These are phyloP conservation scores for Ceratocystiopsis minuta DNA, from an alignment of 2,329 filamentous ascomycete genomes.

Conservation along the genomic window DNA sequence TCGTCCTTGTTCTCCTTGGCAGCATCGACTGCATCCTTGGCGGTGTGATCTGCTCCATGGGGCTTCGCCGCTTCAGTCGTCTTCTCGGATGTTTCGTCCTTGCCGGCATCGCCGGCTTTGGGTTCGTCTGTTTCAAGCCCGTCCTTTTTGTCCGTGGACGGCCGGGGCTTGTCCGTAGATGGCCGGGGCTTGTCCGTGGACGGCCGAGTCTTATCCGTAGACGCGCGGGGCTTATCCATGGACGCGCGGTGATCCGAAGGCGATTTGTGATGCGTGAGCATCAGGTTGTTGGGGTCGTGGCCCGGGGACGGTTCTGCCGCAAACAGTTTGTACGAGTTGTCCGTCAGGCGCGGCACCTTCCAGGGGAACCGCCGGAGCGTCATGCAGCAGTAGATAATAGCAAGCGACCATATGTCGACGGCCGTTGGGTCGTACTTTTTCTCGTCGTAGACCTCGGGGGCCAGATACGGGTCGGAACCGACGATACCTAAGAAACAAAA, in stretches of 20 bases:
- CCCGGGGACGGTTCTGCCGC: constrained; percentile 68
- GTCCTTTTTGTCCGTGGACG: not conserved
- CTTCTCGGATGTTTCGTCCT: not conserved
- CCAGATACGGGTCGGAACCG: constrained; percentile 83
- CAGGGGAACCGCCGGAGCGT: constrained; percentile 85
- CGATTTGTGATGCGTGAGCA: constrained; percentile 10
- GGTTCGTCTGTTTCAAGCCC: not conserved
- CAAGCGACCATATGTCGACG: constrained; percentile 93
- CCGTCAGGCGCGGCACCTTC: constrained; percentile 81
- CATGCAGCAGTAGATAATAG: constrained; percentile 99
- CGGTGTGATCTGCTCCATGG: not conserved
- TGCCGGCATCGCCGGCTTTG: not conserved
- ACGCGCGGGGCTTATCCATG: constrained; percentile 45
- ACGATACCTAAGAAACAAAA: constrained; percentile 34
- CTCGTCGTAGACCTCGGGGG: constrained; percentile 89
- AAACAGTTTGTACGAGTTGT: constrained; percentile 92
- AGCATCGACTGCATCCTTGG: not conserved
- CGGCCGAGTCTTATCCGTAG: constrained; percentile 12
- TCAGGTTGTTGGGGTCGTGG: constrained; percentile 36
- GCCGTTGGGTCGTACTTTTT: constrained; percentile 86
- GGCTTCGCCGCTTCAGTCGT: not conserved
- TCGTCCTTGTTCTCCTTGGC: not conserved
- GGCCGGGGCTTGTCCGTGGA: constrained; percentile 44
- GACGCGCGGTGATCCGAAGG: too few species aligned
- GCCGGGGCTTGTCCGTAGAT: constrained; percentile 21